These are phyloP conservation scores for Botryosphaeria dothidea DNA, from an alignment of 2,329 filamentous ascomycete species.

Conservation along the genomic window DNA sequence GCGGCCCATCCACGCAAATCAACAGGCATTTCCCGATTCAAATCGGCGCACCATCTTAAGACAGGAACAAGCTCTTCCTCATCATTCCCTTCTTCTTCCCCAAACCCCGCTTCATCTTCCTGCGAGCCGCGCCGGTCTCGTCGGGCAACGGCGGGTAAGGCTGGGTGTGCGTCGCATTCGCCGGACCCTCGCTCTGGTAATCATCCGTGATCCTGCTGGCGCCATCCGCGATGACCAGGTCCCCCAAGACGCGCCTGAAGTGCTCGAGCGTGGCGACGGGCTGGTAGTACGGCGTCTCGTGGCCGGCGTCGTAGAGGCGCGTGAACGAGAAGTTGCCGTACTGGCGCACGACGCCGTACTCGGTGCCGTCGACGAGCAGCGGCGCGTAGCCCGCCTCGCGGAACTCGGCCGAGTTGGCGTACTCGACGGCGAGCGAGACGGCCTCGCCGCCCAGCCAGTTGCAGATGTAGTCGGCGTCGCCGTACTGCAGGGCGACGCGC, in stretches of 20 bases:
- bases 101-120: too few species aligned
- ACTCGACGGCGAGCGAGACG: slow-evolving; percentile 56
- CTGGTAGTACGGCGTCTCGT: slow-evolving; percentile 48
- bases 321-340: slow-evolving; percentile 65
- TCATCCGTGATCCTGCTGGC: not conserved
- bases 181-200: not conserved
- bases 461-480: slow-evolving; percentile 57
- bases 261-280: slow-evolving; percentile 9
- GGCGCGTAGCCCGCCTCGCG: slow-evolving; percentile 69
- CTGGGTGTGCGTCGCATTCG: slow-evolving; percentile 12
- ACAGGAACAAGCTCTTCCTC: not conserved
- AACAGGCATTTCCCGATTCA: too few species aligned
- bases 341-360: slow-evolving; percentile 67
- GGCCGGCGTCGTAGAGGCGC: slow-evolving; percentile 54
- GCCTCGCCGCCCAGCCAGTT: slow-evolving; percentile 74
- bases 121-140: not conserved
- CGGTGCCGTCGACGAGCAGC: slow-evolving; percentile 60
- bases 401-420: not conserved
- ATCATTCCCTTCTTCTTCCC: not conserved
- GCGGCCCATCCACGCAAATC: too few species aligned
- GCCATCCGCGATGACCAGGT: slow-evolving; percentile 2
- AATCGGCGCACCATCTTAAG: not conserved
- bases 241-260: slow-evolving; percentile 8
- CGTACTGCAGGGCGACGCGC: slow-evolving; percentile 59
- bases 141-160: slow-evolving; percentile 18